Evolutionary conservation across 2,329 filamentous ascomycete species (phyloP).

Genomic region (Penicillium verrucosum): DNA sequence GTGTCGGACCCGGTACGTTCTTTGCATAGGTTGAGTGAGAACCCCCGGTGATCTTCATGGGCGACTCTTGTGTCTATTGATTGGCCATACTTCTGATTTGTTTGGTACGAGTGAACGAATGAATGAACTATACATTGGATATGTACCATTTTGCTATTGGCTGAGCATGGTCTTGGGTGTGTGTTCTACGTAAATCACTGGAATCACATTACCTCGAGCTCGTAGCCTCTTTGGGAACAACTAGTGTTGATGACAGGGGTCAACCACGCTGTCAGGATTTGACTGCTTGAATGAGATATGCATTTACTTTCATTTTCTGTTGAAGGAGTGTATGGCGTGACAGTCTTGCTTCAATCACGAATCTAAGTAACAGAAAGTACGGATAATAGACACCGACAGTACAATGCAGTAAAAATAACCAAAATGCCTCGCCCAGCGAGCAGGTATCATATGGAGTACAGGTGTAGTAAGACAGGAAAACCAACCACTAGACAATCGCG

Average conservation of each 20-base stretch:
- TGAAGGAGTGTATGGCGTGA: background rate
- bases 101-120: slow-evolving; percentile 37
- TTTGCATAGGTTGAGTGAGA: background rate
- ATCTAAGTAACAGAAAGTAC: background rate
- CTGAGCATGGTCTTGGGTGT: background rate
- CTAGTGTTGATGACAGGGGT: background rate
- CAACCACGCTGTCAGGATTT: background rate
- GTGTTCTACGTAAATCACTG: background rate
- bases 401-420: background rate
- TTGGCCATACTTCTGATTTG: slow-evolving; percentile 17
- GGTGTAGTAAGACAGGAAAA: background rate
- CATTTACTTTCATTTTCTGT: background rate
- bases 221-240: background rate
- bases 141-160: background rate
- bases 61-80: slow-evolving; percentile 1
- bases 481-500: background rate
- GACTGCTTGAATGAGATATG: background rate
- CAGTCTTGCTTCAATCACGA: background rate
- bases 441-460: slow-evolving; percentile 2
- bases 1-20: background rate
- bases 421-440: slow-evolving; percentile 8
- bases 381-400: background rate
- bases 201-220: no score
- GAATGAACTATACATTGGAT: slow-evolving; percentile 31
- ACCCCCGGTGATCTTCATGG: background rate